phyloP scores from a whole-genome alignment of 495 filamentous ascomycete species.

The Halenospora varia region DNA sequence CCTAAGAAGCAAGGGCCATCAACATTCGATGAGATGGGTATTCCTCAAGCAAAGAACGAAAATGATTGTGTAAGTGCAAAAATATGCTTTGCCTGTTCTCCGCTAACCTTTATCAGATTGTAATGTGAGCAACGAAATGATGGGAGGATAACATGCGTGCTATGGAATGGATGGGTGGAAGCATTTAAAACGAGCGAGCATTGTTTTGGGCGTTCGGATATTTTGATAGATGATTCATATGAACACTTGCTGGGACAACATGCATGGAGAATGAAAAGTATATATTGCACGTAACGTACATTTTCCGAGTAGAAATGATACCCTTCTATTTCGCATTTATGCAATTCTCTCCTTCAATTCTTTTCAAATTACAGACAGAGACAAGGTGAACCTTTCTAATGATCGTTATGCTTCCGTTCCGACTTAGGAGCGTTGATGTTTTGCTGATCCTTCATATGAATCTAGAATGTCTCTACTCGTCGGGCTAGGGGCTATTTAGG shows the following conservation, averaged over 20 bases:
- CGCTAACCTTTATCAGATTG: constrained; percentile 12
- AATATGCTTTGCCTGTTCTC: background rate
- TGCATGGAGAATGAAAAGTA: background rate
- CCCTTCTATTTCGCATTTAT: constrained; percentile 5
- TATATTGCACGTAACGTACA: background rate
- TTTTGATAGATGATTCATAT: too few relatives aligned
- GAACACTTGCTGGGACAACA: too few relatives aligned
- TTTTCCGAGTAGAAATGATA: constrained; percentile 25
- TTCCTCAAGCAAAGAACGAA: constrained; percentile 73
- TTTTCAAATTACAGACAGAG: too few relatives aligned
- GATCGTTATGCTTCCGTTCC: too few relatives aligned
- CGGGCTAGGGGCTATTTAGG: too few relatives aligned
- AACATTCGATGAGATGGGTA: constrained; percentile 98
- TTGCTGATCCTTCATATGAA: too few relatives aligned
- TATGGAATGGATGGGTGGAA: background rate
- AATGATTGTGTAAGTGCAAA: constrained; percentile 79
- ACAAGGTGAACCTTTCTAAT: too few relatives aligned
- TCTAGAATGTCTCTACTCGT: too few relatives aligned
- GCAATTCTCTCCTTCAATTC: background rate
- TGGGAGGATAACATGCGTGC: background rate
- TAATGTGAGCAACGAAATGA: constrained; percentile 20
- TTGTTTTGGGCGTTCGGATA: constrained; percentile 13
- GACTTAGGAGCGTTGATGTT: too few relatives aligned
- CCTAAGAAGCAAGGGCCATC: constrained; percentile 67
- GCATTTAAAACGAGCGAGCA: constrained; percentile 14